These are phyloP conservation scores for Xylariaceae sp. DNA, from an alignment of 2,329 filamentous ascomycete species.

Conservation along the genomic window DNA sequence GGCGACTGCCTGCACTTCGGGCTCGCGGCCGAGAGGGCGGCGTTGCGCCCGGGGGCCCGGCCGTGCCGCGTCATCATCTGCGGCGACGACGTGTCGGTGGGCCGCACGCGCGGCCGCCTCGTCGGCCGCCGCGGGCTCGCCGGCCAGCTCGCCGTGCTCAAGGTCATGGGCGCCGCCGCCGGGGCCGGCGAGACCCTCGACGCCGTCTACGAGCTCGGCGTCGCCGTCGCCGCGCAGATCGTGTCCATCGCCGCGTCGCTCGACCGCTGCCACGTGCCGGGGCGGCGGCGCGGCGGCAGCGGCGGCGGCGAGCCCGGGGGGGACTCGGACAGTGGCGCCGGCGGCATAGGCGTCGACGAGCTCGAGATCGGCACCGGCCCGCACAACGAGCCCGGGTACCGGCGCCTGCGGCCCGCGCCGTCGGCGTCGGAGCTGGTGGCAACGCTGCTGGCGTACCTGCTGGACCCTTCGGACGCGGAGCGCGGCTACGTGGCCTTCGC, in stretches of 20 bases:
- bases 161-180: conserved; percentile 46
- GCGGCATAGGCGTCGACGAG: conserved; percentile 40
- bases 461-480: conserved; percentile 48
- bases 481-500: conserved; percentile 42
- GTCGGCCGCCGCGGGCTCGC: conserved; percentile 56
- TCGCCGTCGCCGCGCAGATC: conserved; percentile 42
- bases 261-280: conserved; percentile 54
- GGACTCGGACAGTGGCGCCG: too few relatives aligned
- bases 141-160: conserved; percentile 53
- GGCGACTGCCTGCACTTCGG: conserved; percentile 58
- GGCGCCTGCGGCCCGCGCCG: conserved; percentile 45
- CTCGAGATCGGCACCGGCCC: conserved; percentile 60
- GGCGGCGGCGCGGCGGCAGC: conserved; percentile 39
- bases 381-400: conserved; percentile 58
- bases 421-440: conserved; percentile 42
- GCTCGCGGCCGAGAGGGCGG: conserved; percentile 50
- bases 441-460: conserved; percentile 50
- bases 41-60: conserved; percentile 44
- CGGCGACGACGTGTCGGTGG: conserved; percentile 59
- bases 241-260: conserved; percentile 51
- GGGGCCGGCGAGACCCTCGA: conserved; percentile 40
- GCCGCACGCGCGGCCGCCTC: conserved; percentile 45
- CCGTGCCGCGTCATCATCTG: conserved; percentile 52
- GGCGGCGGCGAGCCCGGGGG: too few relatives aligned
- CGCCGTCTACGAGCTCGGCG: conserved; percentile 41